Conservation (phyloP, 1,284 basidiomycete genomes). For the Gomphus bonarii region DNA sequence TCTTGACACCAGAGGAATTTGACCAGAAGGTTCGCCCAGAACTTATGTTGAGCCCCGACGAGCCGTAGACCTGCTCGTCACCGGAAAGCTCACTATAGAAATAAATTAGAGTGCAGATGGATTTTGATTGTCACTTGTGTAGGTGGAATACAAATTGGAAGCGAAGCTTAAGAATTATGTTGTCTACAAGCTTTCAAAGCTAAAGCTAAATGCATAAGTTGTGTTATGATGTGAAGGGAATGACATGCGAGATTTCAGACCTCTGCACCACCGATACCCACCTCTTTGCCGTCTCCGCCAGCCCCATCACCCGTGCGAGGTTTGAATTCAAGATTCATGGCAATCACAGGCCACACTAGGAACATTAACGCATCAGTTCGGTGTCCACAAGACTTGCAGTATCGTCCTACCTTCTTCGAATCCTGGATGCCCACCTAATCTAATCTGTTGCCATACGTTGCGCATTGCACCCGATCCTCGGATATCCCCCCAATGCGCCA, state of each 20-base stretch:
- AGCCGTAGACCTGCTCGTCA: conserved; percentile 26
- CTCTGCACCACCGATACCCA: not conserved
- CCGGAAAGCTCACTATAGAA: not conserved
- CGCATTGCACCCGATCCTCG: conserved; percentile 73
- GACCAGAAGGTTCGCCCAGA: conserved; percentile 94
- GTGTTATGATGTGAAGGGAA: not conserved
- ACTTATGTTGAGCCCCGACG: conserved; percentile 71
- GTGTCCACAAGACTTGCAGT: conserved; percentile 2
- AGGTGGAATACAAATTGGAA: not conserved
- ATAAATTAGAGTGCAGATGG: not conserved
- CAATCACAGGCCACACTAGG: conserved; percentile 60
- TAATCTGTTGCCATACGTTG: conserved; percentile 74
- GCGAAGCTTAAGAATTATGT: too few species aligned
- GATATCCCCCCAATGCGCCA: conserved; percentile 75
- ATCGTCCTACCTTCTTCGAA: conserved; percentile 59
- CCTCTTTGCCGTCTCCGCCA: not conserved
- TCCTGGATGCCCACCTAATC: conserved; percentile 70
- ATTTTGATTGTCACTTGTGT: not conserved
- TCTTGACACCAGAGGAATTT: conserved; percentile 87
- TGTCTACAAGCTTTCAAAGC: not conserved
- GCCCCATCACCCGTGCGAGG: conserved; percentile 18
- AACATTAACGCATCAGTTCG: not conserved
- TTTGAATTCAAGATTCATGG: conserved; percentile 53
- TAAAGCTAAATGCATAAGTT: not conserved
- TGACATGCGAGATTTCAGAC: not conserved